phyloP scores from a whole-genome alignment of 345 rosid species.

The Arabis hirsuta region DNA sequence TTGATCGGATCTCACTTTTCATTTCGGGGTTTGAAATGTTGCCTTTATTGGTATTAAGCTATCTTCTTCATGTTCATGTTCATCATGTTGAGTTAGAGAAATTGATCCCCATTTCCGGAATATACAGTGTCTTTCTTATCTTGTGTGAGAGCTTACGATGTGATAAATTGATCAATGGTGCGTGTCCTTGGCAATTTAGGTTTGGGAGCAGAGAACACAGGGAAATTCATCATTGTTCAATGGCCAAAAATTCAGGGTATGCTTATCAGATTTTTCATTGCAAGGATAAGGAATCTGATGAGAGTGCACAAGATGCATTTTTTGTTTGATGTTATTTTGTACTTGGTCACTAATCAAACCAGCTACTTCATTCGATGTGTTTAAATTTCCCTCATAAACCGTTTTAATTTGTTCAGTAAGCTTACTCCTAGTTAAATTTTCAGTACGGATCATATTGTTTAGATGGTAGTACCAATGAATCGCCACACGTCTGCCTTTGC shows the following conservation, averaged over 20 bases:
- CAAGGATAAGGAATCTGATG: not conserved
- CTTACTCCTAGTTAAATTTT: conserved; percentile 25
- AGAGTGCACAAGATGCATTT: not conserved
- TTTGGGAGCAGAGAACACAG: conserved; percentile 70
- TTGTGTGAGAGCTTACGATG: too few species aligned
- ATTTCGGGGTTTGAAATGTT: too few species aligned
- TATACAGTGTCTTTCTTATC: too few species aligned
- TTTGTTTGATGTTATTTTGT: conserved; percentile 4
- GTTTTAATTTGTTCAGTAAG: conserved; percentile 3
- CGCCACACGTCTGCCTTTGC: conserved; percentile 56
- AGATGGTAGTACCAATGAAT: conserved; percentile 47
- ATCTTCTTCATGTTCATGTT: not conserved
- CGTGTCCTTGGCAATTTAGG: conserved; percentile 41
- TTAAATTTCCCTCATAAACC: too few species aligned
- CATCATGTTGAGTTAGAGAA: not conserved
- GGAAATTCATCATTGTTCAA: conserved; percentile 67
- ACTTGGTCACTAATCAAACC: not conserved
- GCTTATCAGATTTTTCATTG: conserved; percentile 3
- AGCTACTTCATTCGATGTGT: not conserved
- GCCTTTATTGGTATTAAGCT: too few species aligned
- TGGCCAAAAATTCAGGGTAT: conserved; percentile 88
- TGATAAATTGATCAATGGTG: not conserved
- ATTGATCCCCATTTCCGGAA: not conserved
- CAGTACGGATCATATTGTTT: conserved; percentile 76
- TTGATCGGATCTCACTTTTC: conserved; percentile 8